Evolutionary conservation across 2,329 filamentous ascomycete genomes (phyloP), one percentile per base, ranked within the genome.

Genomic region (Pestalotiopsis fici): DNA sequence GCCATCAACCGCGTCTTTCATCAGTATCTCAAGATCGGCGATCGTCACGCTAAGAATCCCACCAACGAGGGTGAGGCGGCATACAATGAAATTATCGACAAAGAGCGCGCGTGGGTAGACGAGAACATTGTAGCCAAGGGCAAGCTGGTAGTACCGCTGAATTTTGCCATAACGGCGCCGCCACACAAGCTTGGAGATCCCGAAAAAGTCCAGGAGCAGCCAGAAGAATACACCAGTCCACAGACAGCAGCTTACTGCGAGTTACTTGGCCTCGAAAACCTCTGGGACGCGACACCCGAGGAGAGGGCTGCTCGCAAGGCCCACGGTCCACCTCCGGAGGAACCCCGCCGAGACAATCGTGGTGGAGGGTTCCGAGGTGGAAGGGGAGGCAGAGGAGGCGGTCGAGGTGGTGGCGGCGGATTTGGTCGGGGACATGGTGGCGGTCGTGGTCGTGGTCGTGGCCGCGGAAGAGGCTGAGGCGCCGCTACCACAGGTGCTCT

Each of bases 1-100:
- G 92, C 96, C 55, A 98, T 99, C 70, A 95, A 91, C 13, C 92
- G 95, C 55, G 91, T 90, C 7, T 97, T 98, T 75, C 88, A 92
- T 54, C 73, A 83, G 3, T 85, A 88, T 54, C 83, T 96, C 2
- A 79, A 82, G 1, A 82, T 95, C 47, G 92, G 93, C 67, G 84
- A 91, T 70, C 83, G 83, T 4, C 76, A 80, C 7, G 85, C 86
- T 1, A 78, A 80, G 50, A 79, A 87, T 0, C 85, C 91, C 0
- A 77, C 81, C 1, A 85, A 97, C 74, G 82, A 88, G 28, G 92
- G 93, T 23, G 89, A 97, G 77, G 86, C 83, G 2, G 80, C 86
- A 63, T 97, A 97, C 77, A 78, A 78, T 3, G 83, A 86, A 0
- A 83, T 91, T 13, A 93, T 99, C 69, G 85, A 91, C 23, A 82